These are phyloP conservation scores for Sclerotiophoma versabilis DNA, from an alignment of 2,329 filamentous ascomycete genomes.

Conservation along the genomic window DNA sequence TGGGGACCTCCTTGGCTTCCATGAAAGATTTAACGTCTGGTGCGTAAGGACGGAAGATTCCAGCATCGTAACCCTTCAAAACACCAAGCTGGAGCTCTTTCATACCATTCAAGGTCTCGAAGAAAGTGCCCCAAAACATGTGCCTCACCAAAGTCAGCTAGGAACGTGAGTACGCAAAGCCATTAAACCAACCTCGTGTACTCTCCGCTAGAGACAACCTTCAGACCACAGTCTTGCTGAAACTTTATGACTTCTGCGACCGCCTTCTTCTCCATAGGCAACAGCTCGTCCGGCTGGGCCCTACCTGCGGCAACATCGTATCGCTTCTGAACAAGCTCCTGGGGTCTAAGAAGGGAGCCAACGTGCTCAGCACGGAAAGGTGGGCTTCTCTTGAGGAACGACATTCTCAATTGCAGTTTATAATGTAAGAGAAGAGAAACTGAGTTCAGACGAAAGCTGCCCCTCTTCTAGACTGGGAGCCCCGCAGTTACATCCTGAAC, in stretches of 20 bases:
- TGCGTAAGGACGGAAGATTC: constrained; percentile 65
- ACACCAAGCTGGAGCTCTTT: constrained; percentile 56
- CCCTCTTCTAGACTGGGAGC: constrained; percentile 32
- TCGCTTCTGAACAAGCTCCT: constrained; percentile 67
- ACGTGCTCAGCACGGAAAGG: constrained; percentile 77
- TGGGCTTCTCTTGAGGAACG: constrained; percentile 51
- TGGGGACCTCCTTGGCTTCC: constrained; percentile 62
- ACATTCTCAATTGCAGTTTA: constrained; percentile 42
- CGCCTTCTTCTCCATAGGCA: constrained; percentile 68
- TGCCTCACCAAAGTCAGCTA: constrained; percentile 41
- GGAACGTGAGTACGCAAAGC: not conserved
- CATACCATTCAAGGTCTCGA: constrained; percentile 63
- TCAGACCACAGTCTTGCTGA: constrained; percentile 69
- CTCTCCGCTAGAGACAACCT: constrained; percentile 73
- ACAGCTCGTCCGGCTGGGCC: constrained; percentile 56
- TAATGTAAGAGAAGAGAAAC: constrained; percentile 7
- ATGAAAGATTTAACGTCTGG: constrained; percentile 69
- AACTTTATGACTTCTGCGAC: constrained; percentile 70
- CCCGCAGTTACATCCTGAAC: constrained; percentile 33
- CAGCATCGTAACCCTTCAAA: constrained; percentile 56
- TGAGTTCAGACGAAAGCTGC: constrained; percentile 14
- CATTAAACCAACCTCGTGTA: constrained; percentile 55
- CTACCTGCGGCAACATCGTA: constrained; percentile 60
- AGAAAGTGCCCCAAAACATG: constrained; percentile 66
- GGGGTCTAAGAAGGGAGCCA: constrained; percentile 72